phyloP scores from a whole-genome alignment of 345 rosid species.

The Cochlearia excelsa region DNA sequence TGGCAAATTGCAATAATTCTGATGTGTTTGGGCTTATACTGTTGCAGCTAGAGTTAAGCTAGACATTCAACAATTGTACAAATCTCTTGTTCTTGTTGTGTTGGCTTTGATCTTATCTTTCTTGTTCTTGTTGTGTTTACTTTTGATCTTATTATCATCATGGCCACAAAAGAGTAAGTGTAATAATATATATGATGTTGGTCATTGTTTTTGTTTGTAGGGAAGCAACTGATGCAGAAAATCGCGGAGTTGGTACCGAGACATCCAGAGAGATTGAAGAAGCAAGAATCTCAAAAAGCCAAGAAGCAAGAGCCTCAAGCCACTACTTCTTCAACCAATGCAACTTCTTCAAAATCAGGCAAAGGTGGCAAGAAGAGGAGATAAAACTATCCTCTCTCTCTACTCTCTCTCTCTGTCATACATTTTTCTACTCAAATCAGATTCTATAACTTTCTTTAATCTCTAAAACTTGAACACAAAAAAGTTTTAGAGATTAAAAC shows the following conservation, averaged over 20 bases:
- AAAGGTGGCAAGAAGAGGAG: constrained; percentile 88
- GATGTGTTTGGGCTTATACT: neutral
- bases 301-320: constrained; percentile 75
- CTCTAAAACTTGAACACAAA: constrained; percentile 4
- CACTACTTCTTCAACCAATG: constrained; percentile 48
- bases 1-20: too few relatives aligned
- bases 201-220: constrained; percentile 40
- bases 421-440: constrained; percentile 12
- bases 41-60: constrained; percentile 3
- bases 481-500: neutral
- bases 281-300: constrained; percentile 68
- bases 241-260: constrained; percentile 85
- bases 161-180: neutral
- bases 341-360: constrained; percentile 52
- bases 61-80: neutral
- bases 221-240: constrained; percentile 81
- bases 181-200: constrained; percentile 7
- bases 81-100: neutral
- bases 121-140: too few relatives aligned
- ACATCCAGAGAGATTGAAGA: constrained; percentile 82
- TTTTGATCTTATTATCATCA: too few relatives aligned
- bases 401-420: neutral
- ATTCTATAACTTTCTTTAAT: constrained; percentile 8
- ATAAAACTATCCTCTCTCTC: constrained; percentile 29
- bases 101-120: neutral